Evolutionary conservation across 768 basidiomycete species (phyloP), one percentile per base, ranked within the genome.

Genomic region (Suillus brevipes): DNA sequence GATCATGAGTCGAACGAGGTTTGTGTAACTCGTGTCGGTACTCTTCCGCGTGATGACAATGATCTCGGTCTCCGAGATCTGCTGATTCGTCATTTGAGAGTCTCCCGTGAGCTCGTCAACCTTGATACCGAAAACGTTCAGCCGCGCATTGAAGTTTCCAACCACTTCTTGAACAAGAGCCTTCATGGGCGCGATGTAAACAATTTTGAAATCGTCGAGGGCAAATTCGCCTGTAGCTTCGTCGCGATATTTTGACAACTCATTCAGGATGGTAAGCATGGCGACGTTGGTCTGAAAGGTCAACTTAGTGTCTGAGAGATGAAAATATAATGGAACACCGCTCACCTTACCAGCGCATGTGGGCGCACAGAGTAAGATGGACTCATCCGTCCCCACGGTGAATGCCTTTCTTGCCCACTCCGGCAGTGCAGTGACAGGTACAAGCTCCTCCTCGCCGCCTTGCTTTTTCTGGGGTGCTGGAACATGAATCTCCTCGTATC

Each of bases 111-210:
- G 84, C 77, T 99, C 97, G 36, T 93, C 94, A 56, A 99, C 92
- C 65, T 87, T 90, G 78, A 99, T 84, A 50, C 90, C 92, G 71
- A 83, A 89, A 0, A 81, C 76, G 1, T 76, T 76, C 53, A 99
- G 87, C 5, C 97, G 90, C 9, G 86, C 80, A 40, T 84, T 84
- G 73, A 99, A 99, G 75, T 96, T 97, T 68, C 94, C 93, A 65
- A 99, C 97, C 90, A 97, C 95, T 78, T 99, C 97, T 74, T 99
- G 97, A 0, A 99, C 97, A 64, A 99, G 86, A 4, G 97, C 97
- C 77, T 99, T 99, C 97, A 99, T 99, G 4, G 97, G 97, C 0
- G 97, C 97, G 60, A 99, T 88, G 75, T 99, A 99, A 69, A 99
- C 88, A 62, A 97, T 91, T 79, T 99, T 99, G 87, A 99, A 97